These are phyloP conservation scores for Polyplosphaeria fusca DNA, from an alignment of 495 filamentous ascomycete genomes.

Conservation along the genomic window DNA sequence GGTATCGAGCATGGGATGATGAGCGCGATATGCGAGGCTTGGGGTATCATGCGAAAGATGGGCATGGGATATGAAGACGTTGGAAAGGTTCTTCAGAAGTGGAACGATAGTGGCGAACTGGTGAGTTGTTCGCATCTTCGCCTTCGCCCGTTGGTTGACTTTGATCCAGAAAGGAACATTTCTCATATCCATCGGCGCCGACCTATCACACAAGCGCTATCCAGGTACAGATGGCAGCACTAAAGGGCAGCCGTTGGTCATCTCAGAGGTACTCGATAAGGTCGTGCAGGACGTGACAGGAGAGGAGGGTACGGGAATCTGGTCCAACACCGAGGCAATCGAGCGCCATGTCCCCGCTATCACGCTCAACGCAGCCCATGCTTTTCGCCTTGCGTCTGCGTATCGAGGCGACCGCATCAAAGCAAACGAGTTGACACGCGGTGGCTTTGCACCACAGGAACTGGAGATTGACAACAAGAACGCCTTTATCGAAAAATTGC, in stretches of 20 bases:
- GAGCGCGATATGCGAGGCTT: constrained; percentile 59
- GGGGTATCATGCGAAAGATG: constrained; percentile 61
- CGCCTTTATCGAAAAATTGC: constrained; percentile 57
- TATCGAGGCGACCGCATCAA: constrained; percentile 54
- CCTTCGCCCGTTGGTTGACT: not conserved
- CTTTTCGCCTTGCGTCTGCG: constrained; percentile 62
- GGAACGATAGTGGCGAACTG: constrained; percentile 60
- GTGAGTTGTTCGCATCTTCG: constrained; percentile 24
- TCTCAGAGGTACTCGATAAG: constrained; percentile 68
- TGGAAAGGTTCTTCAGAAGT: constrained; percentile 56
- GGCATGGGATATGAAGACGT: constrained; percentile 62
- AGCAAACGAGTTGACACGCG: constrained; percentile 35
- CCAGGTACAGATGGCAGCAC: constrained; percentile 45
- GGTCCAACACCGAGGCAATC: constrained; percentile 61
- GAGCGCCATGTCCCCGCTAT: constrained; percentile 61
- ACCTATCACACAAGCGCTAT: constrained; percentile 55
- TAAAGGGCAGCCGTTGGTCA: constrained; percentile 47
- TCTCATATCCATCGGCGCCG: constrained; percentile 60
- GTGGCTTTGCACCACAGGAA: constrained; percentile 36
- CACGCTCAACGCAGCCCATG: constrained; percentile 62
- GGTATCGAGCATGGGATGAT: constrained; percentile 74
- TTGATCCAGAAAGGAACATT: constrained; percentile 46
- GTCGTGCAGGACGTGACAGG: constrained; percentile 69
- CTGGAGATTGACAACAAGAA: constrained; percentile 46
- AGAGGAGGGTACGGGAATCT: constrained; percentile 67